Evolutionary conservation across 371 early-diverging fungal genomes (phyloP), one percentile per base, ranked within the genome.

Genomic region (Mucor racemosus): DNA sequence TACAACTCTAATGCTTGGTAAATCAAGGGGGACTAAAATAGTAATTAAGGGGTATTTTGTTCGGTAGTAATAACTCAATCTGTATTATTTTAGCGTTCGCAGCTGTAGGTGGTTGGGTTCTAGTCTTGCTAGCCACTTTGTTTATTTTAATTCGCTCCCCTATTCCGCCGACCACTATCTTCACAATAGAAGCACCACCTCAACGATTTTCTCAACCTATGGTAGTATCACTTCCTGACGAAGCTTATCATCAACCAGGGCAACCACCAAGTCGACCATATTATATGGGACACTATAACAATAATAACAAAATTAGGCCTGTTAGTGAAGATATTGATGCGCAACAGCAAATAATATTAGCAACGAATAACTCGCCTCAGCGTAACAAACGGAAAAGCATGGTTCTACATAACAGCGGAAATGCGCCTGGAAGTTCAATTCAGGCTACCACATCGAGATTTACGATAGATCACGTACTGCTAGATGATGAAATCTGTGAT

Each of bases 61-160:
- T 26, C 50, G 50, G 50, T 50, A 50, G 50, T 19, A 38, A 39
- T 38, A 19, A 54, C 31, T 50, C 21, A 53, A 46, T 41, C 40
- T 41, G 35, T 59, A 36, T 46, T n/a, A 34, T 35, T 61, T 61
- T 65, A 69, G 70, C 65, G 33, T 69, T 65, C 62, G 61, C 66
- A 19, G 70, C 62, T 19, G 65, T 69, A 14, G 70, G 70, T 15
- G 50, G 70, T 8, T 69, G 70, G 70, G 61, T 65, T 39, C 35
- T 69, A 8, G 64, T 53, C 15, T 56, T 69, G 31, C 60, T 69
- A 48, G 70, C 62, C 62, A 69, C 70, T 34, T 31, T 69, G 21
- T 65, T 69, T 36, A 56, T 53, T 50, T 61, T 69, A 65, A 69
- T 69, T 50, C 70, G 70, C 5, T 65, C 70, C 41, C 70, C 70